Conservation (phyloP, 1,284 basidiomycete genomes). For the Ganoderma resinaceum region DNA sequence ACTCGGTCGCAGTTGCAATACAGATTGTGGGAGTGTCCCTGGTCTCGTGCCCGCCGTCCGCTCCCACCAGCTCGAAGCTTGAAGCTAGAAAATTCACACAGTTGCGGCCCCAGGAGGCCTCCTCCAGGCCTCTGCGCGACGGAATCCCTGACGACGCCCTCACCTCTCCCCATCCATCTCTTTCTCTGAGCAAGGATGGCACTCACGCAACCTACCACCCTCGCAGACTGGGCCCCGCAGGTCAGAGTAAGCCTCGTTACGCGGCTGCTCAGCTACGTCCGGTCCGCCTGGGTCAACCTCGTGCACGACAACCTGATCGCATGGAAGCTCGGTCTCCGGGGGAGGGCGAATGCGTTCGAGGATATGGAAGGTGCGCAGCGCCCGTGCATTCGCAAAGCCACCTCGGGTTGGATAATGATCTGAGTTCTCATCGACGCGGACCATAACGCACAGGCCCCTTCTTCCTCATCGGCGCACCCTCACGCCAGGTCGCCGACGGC, state of each 20-base stretch:
- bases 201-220: constrained; percentile 6
- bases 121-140: background rate
- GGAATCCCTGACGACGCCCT: background rate
- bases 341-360: constrained; percentile 19
- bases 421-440: background rate
- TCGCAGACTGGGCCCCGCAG: constrained; percentile 26
- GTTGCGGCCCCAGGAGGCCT: no score
- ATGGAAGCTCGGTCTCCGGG: constrained; percentile 19
- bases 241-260: constrained; percentile 21
- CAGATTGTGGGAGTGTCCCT: background rate
- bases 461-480: constrained; percentile 37
- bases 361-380: constrained; percentile 25
- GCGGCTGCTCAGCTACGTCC: constrained; percentile 16
- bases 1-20: background rate
- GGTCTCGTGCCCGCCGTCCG: background rate
- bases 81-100: background rate
- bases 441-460: constrained; percentile 32
- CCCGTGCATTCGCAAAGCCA: background rate
- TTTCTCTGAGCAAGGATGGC: background rate
- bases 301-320: constrained; percentile 24
- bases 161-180: background rate
- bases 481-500: constrained; percentile 35
- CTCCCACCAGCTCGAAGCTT: background rate
- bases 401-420: background rate
- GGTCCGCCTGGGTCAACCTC: constrained; percentile 18